Conservation (phyloP, 1,284 basidiomycete species). For the Heterobasidion parviporum region DNA sequence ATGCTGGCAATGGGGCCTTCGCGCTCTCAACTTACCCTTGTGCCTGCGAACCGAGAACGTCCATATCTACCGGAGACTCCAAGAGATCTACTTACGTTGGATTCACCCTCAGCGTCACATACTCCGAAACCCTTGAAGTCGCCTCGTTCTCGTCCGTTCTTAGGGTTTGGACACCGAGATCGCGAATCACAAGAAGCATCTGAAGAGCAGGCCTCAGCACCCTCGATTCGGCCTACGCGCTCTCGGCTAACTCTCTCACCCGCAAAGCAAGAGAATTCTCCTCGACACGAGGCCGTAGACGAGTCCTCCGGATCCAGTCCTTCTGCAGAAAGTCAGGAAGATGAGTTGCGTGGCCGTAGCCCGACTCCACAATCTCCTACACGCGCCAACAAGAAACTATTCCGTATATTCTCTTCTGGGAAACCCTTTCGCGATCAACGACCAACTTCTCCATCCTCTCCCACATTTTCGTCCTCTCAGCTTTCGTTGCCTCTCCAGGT, state of each 20-base stretch:
- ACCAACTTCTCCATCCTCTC: slow-evolving; percentile 11
- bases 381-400: slow-evolving; percentile 5
- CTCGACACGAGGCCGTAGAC: slow-evolving; percentile 3
- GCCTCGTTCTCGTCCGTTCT: neutral
- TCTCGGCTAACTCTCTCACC: neutral
- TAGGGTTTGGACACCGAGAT: neutral
- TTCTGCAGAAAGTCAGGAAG: slow-evolving; percentile 7
- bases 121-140: neutral
- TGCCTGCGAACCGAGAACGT: neutral
- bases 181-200: neutral
- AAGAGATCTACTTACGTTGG: neutral
- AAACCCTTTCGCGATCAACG: slow-evolving; percentile 8
- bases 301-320: slow-evolving; percentile 6
- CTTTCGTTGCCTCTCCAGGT: slow-evolving; percentile 7
- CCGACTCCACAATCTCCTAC: slow-evolving; percentile 7
- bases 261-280: neutral
- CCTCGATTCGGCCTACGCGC: neutral
- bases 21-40: slow-evolving; percentile 10
- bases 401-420: slow-evolving; percentile 9
- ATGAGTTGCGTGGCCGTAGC: neutral
- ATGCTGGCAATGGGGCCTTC: slow-evolving; percentile 5
- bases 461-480: slow-evolving; percentile 12
- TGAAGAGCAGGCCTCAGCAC: neutral
- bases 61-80: neutral
- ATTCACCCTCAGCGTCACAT: neutral